Percentiles rank a stretch among this genome's conserved stretches.
These are phyloP conservation scores for Saitoella complicata DNA, from an alignment of 805 yeast genomes.

Conservation along the genomic window DNA sequence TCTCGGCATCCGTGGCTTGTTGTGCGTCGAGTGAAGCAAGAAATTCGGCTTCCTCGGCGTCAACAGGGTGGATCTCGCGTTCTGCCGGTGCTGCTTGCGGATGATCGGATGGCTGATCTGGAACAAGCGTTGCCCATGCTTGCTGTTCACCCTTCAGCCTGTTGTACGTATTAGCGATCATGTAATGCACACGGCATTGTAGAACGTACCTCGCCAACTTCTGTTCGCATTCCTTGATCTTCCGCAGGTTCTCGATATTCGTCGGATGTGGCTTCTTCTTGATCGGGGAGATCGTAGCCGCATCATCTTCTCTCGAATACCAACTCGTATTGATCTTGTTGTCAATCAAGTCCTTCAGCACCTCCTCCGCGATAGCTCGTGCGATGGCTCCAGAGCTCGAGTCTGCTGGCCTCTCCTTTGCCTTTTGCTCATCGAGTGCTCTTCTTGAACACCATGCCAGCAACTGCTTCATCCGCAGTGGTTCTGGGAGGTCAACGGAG, in stretches of 20 bases:
- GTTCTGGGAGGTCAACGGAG: slow-evolving; percentile 48
- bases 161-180: too few relatives aligned
- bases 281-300: slow-evolving; percentile 1
- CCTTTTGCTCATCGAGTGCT: slow-evolving; percentile 21
- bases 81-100: too few relatives aligned
- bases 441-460: slow-evolving; percentile 52
- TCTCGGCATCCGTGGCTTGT: too few relatives aligned
- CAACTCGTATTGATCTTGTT: slow-evolving; percentile 52
- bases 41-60: too few relatives aligned
- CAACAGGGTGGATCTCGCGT: too few relatives aligned
- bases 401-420: slow-evolving; percentile 5
- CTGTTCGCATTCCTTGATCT: slow-evolving; percentile 30
- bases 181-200: too few relatives aligned
- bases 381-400: slow-evolving; percentile 25
- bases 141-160: too few relatives aligned
- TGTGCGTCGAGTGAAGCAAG: too few relatives aligned
- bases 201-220: slow-evolving; percentile 23
- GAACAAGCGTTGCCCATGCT: too few relatives aligned
- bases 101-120: too few relatives aligned
- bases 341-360: slow-evolving; percentile 39
- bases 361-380: slow-evolving; percentile 46
- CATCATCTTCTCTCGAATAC: slow-evolving; percentile 32
- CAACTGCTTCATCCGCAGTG: slow-evolving; percentile 55
- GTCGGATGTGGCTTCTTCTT: slow-evolving; percentile 36
- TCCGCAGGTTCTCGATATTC: slow-evolving; percentile 35